Base-by-base conservation (phyloP, 371 early-diverging fungal genomes). In the Zopfochytrium polystomum region DNA sequence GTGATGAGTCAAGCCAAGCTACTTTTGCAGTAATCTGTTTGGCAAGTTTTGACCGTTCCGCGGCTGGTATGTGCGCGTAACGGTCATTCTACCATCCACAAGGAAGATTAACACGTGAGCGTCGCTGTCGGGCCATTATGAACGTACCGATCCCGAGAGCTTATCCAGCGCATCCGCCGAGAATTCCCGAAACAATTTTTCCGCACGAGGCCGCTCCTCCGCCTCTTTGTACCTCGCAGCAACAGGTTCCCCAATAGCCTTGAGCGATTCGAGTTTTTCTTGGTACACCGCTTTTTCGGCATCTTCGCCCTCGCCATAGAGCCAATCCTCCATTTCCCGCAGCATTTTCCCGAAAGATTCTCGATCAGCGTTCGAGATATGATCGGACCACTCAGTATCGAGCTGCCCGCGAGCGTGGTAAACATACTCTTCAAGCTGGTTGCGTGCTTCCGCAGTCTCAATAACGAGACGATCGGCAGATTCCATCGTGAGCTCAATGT, bases 381-480 rank as follows among this genome's bases (percentile, higher is more conserved):
- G 95, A 6, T 85, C 87, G 55, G 78, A 64, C 79, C 86, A 89
- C 44, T 80, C 79, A 58, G 83, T 79, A 52, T 84, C 86, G 57
- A 95, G 74, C 88, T 95, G 93, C 75, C 81, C 80, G 61, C 98
- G 91, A 63, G 87, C 89, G n/a, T 95, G 92, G 77, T 98, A 98
- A 55, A 96, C 92, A 76, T 94, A 98, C 79, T 96, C 96, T 77
- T 98, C 98, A 55, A 98, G 85, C 30, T 90, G 83, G 82, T 98
- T 98, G 80, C 91, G 89, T 74, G 85, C 85, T 61, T 90, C 85
- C 76, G 95, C 96, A 18, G 96, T 95, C 65, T 93, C 95, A 50
- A 85, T 81, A 35, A 98, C 91, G 63, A 95, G 85, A 67, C 87
- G 85, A 75, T 98, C 96, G 29, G 85, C 71, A n/a, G 88, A 69